phyloP scores from a whole-genome alignment of 305 asterid species.

The Solanum hybrid region DNA sequence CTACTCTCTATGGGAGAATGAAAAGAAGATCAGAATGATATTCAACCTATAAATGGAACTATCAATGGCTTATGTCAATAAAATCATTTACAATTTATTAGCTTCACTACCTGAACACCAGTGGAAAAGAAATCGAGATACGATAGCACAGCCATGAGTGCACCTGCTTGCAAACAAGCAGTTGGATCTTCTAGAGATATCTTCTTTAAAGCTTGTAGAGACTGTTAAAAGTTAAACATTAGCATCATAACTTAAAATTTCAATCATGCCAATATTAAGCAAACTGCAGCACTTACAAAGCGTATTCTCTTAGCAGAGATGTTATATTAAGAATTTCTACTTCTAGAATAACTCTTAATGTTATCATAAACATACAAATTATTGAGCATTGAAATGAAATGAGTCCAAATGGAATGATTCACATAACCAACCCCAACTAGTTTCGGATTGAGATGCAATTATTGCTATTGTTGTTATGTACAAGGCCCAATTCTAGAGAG shows the following conservation, averaged over 20 bases:
- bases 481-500: background rate
- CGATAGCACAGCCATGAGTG: conserved; percentile 96
- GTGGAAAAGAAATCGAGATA: conserved; percentile 98
- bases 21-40: background rate
- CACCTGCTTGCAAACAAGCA: conserved; percentile 99
- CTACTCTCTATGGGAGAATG: conserved; percentile 60
- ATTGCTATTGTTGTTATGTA: background rate
- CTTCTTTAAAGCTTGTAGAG: conserved; percentile 95
- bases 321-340: background rate
- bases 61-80: background rate
- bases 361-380: background rate
- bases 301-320: background rate
- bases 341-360: background rate
- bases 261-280: background rate
- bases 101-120: conserved; percentile 71
- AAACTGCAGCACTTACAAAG: background rate
- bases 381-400: background rate
- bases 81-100: background rate
- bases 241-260: background rate
- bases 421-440: background rate
- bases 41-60: background rate
- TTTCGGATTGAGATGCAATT: background rate
- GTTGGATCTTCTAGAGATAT: conserved; percentile 97
- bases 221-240: conserved; percentile 36
- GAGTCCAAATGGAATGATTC: background rate